Evolutionary conservation across 495 filamentous ascomycete genomes (phyloP).

Genomic region (Cenococcum geophilum): DNA sequence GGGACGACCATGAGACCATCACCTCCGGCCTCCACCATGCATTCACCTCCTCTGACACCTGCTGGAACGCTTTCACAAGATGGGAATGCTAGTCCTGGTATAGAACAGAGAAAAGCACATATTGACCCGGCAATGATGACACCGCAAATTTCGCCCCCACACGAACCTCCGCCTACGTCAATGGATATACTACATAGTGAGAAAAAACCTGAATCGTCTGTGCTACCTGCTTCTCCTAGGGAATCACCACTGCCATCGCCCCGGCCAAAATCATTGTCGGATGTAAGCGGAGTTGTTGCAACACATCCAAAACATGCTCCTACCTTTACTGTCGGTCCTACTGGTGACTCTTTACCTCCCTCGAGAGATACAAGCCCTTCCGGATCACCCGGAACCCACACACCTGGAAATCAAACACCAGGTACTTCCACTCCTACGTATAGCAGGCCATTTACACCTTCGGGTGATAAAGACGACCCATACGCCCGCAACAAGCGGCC

Average conservation of each 20-base stretch:
- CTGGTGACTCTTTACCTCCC: conserved; percentile 57
- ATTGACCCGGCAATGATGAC: conserved; percentile 56
- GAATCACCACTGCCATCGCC: conserved; percentile 34
- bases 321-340: conserved; percentile 66
- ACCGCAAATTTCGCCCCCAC: conserved; percentile 54
- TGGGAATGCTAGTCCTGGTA: conserved; percentile 11
- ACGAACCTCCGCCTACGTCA: conserved; percentile 34
- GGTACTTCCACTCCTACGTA: conserved; percentile 39
- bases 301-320: conserved; percentile 54
- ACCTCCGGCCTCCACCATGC: conserved; percentile 56
- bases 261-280: conserved; percentile 43
- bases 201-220: conserved; percentile 11
- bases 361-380: conserved; percentile 54
- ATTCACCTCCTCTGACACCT: conserved; percentile 86
- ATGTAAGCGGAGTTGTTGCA: conserved; percentile 39
- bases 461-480: conserved; percentile 78
- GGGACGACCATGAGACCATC: conserved; percentile 41
- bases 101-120: conserved; percentile 18
- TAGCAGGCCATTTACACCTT: conserved; percentile 62
- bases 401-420: conserved; percentile 40
- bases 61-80: conserved; percentile 56
- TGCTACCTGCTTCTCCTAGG: conserved; percentile 38
- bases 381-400: conserved; percentile 52
- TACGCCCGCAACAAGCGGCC: conserved; percentile 78
- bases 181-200: conserved; percentile 21